Percentiles rank a stretch among this genome's conserved stretches.
phyloP scores from a whole-genome alignment of 176 grass and related monocot genomes.

The Eragrostis nindensis region DNA sequence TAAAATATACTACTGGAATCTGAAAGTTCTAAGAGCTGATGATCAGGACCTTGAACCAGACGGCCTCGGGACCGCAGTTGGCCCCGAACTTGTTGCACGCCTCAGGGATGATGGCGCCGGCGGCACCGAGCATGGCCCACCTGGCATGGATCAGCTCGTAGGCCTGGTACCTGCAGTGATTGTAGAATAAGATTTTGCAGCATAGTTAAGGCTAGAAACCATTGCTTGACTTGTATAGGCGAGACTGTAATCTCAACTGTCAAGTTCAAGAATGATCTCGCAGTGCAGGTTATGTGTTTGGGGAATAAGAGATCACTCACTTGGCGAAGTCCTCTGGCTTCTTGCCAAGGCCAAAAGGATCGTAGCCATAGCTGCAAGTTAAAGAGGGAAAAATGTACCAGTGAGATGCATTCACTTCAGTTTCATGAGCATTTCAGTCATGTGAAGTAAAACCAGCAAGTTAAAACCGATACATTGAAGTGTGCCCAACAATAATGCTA shows the following conservation, averaged over 20 bases:
- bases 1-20: background rate
- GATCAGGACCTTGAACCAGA: conserved; percentile 92
- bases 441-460: background rate
- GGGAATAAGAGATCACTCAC: conserved; percentile 48
- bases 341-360: conserved; percentile 96
- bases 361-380: conserved; percentile 88
- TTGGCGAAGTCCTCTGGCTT: conserved; percentile 94
- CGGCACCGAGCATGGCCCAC: conserved; percentile 98
- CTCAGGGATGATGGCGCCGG: conserved; percentile 93
- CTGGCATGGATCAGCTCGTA: conserved; percentile 96
- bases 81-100: conserved; percentile 95
- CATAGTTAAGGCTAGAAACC: background rate
- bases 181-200: background rate
- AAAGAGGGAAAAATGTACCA: conserved; percentile 8
- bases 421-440: background rate
- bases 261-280: background rate
- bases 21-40: background rate
- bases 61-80: conserved; percentile 94
- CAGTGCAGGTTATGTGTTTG: background rate
- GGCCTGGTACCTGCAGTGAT: conserved; percentile 77
- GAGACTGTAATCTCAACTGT: background rate
- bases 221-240: background rate
- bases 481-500: too few species aligned
- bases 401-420: background rate
- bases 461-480: background rate